Evolutionary conservation across 805 yeast genomes (phyloP).

Genomic region (Wickerhamomyces ciferrii): DNA sequence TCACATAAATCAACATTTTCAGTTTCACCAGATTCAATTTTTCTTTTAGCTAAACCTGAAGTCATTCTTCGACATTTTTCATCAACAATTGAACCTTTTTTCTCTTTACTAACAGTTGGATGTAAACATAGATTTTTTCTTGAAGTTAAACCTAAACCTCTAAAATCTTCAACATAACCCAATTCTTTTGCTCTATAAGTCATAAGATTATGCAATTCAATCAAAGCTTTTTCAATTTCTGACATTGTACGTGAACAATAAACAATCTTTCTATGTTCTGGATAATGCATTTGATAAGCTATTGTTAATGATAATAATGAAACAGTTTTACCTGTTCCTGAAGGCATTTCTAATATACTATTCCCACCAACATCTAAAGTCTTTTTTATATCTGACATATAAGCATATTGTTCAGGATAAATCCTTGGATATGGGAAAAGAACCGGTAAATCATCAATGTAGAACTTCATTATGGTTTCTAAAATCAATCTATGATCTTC

Average conservation of each 20-base stretch:
- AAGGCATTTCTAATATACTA: slow-evolving; percentile 97
- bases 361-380: slow-evolving; percentile 96
- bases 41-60: slow-evolving; percentile 77
- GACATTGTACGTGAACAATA: slow-evolving; percentile 99
- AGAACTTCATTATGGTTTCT: slow-evolving; percentile 42
- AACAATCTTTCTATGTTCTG: slow-evolving; percentile 89
- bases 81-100: slow-evolving; percentile 90
- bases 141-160: slow-evolving; percentile 91
- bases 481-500: too few relatives aligned
- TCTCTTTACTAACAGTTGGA: slow-evolving; percentile 80
- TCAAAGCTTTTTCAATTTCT: slow-evolving; percentile 94
- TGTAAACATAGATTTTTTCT: slow-evolving; percentile 93
- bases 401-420: slow-evolving; percentile 97
- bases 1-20: slow-evolving; percentile 65
- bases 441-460: slow-evolving; percentile 92
- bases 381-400: slow-evolving; percentile 93
- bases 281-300: slow-evolving; percentile 92
- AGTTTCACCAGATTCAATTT: slow-evolving; percentile 53
- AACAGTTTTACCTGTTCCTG: slow-evolving; percentile 98
- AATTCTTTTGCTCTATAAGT: slow-evolving; percentile 76
- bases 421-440: slow-evolving; percentile 94
- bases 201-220: slow-evolving; percentile 87
- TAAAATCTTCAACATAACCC: slow-evolving; percentile 83
- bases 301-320: slow-evolving; percentile 87
- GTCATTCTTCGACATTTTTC: slow-evolving; percentile 95